These are phyloP conservation scores for Lichenothelia convexa DNA, from an alignment of 495 filamentous ascomycete species.

Conservation along the genomic window DNA sequence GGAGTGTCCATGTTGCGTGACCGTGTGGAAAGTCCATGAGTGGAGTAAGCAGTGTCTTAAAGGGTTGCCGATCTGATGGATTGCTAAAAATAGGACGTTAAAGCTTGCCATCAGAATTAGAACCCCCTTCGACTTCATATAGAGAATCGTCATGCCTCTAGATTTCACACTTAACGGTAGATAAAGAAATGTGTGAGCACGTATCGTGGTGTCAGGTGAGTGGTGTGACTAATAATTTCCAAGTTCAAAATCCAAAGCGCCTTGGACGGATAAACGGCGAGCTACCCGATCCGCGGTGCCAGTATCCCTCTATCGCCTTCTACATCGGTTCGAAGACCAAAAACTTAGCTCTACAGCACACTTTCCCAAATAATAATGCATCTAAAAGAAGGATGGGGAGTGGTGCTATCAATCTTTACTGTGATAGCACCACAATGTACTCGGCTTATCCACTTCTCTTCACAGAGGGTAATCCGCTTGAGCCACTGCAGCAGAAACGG, in stretches of 20 bases:
- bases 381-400: background rate
- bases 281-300: background rate
- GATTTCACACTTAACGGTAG: too few species aligned
- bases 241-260: background rate
- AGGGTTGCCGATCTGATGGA: too few species aligned
- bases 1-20: too few species aligned
- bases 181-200: background rate
- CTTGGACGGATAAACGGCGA: background rate
- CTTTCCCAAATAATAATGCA: conserved; percentile 1
- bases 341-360: background rate
- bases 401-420: background rate
- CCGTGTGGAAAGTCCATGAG: too few species aligned
- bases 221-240: background rate
- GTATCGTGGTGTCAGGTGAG: conserved; percentile 1
- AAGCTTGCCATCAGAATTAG: too few species aligned
- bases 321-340: background rate
- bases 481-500: too few species aligned
- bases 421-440: background rate
- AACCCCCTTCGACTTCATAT: too few species aligned
- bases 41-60: too few species aligned
- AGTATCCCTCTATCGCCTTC: background rate
- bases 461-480: too few species aligned
- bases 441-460: background rate
- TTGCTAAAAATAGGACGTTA: too few species aligned
- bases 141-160: too few species aligned